Percentiles rank a stretch among this genome's conserved stretches.
Evolutionary conservation across 345 rosid species (phyloP).

Genomic region (Pugionium dolabratum): DNA sequence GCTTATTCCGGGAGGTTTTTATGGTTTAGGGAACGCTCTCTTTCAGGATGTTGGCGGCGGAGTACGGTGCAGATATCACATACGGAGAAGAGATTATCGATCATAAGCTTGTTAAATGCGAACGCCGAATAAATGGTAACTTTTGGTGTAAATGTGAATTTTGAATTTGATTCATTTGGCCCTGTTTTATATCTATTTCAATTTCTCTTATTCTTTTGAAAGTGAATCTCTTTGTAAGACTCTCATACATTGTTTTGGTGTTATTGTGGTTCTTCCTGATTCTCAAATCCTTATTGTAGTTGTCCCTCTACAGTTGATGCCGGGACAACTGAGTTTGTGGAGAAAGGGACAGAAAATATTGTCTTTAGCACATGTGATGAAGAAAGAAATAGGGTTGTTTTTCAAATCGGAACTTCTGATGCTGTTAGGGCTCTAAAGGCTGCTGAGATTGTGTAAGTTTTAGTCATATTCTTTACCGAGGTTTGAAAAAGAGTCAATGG

Average conservation of each 20-base stretch:
- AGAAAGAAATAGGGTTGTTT: conserved; percentile 67
- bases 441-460: conserved; percentile 75
- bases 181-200: background rate
- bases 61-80: conserved; percentile 90
- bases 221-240: background rate
- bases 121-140: conserved; percentile 65
- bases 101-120: conserved; percentile 75
- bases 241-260: no score
- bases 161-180: conserved; percentile 12
- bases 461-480: background rate
- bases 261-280: conserved; percentile 32
- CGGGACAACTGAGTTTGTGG: conserved; percentile 77
- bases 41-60: conserved; percentile 71
- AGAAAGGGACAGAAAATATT: conserved; percentile 76
- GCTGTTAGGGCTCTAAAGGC: conserved; percentile 86
- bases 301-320: conserved; percentile 50
- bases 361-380: conserved; percentile 77
- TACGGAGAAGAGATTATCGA: conserved; percentile 91
- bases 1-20: background rate
- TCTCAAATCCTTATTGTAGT: conserved; percentile 32
- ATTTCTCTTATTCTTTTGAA: background rate
- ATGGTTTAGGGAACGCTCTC: conserved; percentile 75
- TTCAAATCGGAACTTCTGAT: conserved; percentile 95
- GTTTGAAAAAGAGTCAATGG: background rate
- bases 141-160: background rate